These are phyloP conservation scores for Aureobasidium sp. DNA, from an alignment of 2,329 filamentous ascomycete species.

Conservation along the genomic window DNA sequence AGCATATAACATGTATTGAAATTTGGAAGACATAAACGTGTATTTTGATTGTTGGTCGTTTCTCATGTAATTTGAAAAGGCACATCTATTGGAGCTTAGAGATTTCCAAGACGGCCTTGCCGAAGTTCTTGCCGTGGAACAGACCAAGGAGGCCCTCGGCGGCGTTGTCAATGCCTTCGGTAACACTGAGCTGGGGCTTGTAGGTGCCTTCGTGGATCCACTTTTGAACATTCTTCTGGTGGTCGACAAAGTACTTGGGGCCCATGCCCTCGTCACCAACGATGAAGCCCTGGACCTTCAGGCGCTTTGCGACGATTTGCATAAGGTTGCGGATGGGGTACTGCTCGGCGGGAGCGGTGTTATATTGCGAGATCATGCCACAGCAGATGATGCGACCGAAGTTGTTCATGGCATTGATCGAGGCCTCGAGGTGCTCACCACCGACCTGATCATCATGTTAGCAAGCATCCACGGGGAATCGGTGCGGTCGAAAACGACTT, in stretches of 20 bases:
- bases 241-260: constrained; percentile 59
- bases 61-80: constrained; percentile 3
- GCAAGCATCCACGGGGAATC: not conserved
- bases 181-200: constrained; percentile 62
- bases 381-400: constrained; percentile 60
- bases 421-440: constrained; percentile 65
- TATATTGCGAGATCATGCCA: constrained; percentile 73
- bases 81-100: constrained; percentile 20
- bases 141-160: constrained; percentile 67
- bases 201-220: constrained; percentile 72
- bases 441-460: constrained; percentile 35
- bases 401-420: constrained; percentile 56
- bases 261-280: constrained; percentile 60
- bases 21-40: not conserved
- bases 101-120: constrained; percentile 74
- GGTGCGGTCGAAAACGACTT: constrained; percentile 28
- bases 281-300: constrained; percentile 71
- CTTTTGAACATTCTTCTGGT: constrained; percentile 66
- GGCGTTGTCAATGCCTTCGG: constrained; percentile 70
- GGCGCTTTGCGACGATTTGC: constrained; percentile 57
- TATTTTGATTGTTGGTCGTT: not conserved
- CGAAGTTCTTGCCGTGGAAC: constrained; percentile 73
- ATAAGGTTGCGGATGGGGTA: constrained; percentile 63
- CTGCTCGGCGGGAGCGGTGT: constrained; percentile 48
- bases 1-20: no score